phyloP scores from a whole-genome alignment of 306 rosid species.

The Corylus heterophylla region DNA sequence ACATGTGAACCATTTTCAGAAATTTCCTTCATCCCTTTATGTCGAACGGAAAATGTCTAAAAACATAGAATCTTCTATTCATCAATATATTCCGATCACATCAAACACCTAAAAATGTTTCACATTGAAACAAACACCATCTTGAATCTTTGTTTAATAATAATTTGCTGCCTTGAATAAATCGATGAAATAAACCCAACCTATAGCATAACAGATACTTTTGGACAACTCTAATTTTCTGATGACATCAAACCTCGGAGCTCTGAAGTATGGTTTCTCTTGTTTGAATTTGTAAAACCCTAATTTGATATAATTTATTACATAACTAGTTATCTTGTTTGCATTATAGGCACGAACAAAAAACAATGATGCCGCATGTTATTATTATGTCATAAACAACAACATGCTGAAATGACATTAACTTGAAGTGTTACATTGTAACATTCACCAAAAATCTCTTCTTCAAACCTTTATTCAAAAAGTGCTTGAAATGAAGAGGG shows the following conservation, averaged over 20 bases:
- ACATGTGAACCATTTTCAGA: no score
- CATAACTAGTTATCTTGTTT: neutral
- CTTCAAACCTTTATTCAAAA: neutral
- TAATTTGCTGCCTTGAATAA: no score
- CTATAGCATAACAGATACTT: no score
- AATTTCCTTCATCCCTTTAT: no score
- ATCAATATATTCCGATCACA: no score
- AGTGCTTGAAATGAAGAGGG: constrained; percentile 7
- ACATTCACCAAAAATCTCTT: neutral
- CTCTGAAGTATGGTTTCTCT: neutral
- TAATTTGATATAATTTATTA: neutral
- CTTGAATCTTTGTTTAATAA: no score
- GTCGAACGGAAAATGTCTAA: no score
- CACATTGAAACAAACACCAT: no score
- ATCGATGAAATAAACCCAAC: no score
- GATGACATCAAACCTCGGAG: neutral
- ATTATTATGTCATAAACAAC: neutral
- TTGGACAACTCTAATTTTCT: no score
- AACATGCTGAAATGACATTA: neutral
- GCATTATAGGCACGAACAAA: neutral
- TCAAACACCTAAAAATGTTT: no score
- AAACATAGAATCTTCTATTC: no score
- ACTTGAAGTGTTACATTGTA: neutral
- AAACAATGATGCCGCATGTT: neutral
- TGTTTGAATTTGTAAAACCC: neutral